phyloP scores from a whole-genome alignment of 2,329 filamentous ascomycete genomes.

The Fusarium sp. region DNA sequence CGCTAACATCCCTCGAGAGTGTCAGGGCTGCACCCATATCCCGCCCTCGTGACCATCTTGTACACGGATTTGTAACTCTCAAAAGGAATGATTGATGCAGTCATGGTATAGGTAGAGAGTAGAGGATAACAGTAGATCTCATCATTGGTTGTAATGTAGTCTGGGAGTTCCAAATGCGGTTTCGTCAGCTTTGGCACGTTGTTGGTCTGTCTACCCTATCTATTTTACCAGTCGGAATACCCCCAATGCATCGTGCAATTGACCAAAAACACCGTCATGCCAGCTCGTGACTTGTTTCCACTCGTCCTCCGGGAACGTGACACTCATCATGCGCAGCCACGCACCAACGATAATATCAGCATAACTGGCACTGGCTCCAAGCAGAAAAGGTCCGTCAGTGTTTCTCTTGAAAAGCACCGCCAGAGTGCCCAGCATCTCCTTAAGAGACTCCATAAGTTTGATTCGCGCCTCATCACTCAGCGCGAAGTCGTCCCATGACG shows the following conservation, averaged over 20 bases:
- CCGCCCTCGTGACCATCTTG: too few relatives aligned
- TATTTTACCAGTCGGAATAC: slow-evolving; percentile 50
- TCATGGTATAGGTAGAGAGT: fast-evolving
- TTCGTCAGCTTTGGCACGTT: neutral
- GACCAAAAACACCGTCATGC: slow-evolving; percentile 63
- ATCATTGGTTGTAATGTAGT: neutral
- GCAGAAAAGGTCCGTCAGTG: slow-evolving; percentile 59
- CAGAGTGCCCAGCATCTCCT: slow-evolving; percentile 55
- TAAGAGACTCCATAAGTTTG: slow-evolving; percentile 54
- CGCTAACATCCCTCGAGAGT: neutral
- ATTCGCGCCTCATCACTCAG: slow-evolving; percentile 54
- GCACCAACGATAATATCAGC: slow-evolving; percentile 68
- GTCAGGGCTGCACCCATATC: neutral
- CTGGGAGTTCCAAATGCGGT: neutral
- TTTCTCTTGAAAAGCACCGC: slow-evolving; percentile 55
- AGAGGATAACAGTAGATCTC: neutral
- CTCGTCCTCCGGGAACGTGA: slow-evolving; percentile 56
- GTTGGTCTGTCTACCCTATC: neutral
- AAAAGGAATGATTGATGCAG: neutral
- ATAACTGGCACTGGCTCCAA: slow-evolving; percentile 59
- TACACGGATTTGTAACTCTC: neutral
- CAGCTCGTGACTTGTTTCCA: slow-evolving; percentile 61
- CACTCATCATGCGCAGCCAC: slow-evolving; percentile 62
- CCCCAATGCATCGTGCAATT: slow-evolving; percentile 59
- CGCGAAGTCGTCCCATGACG: slow-evolving; percentile 57